Percentiles rank a stretch among this genome's conserved stretches.
phyloP scores from a whole-genome alignment of 176 grass and related monocot genomes.

The Zea mays region DNA sequence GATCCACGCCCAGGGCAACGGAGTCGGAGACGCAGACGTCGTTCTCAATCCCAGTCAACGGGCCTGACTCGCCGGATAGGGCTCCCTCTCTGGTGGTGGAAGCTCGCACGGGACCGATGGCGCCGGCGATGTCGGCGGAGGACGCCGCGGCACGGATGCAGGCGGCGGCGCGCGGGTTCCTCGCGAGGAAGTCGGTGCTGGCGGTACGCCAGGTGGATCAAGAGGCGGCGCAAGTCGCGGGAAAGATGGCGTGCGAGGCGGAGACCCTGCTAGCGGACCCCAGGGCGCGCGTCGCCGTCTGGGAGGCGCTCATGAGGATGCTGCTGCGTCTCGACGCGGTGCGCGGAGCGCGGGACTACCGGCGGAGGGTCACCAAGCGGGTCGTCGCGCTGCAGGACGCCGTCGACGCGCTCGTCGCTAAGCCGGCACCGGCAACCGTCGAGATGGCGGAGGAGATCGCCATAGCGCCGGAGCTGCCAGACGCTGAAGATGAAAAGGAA shows the following conservation, averaged over 20 bases:
- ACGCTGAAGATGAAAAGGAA: not conserved
- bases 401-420: conserved; percentile 29
- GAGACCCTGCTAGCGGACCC: conserved; percentile 10
- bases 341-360: conserved; percentile 48
- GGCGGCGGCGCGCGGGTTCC: not conserved
- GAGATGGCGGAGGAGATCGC: not conserved
- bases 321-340: conserved; percentile 53
- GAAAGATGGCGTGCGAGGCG: conserved; percentile 5
- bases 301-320: conserved; percentile 48
- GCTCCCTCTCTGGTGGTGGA: not conserved
- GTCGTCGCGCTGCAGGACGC: conserved; percentile 60
- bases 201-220: conserved; percentile 43
- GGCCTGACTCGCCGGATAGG: not conserved
- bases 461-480: not conserved
- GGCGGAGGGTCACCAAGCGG: conserved; percentile 47
- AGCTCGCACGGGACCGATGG: not conserved
- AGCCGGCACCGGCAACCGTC: not conserved
- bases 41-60: too few species aligned
- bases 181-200: conserved; percentile 8
- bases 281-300: conserved; percentile 7
- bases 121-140: not conserved
- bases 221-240: conserved; percentile 28
- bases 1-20: too few species aligned
- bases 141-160: not conserved
- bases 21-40: too few species aligned